Evolutionary conservation across 1,284 basidiomycete species (phyloP), one percentile per base, ranked within the genome.

Genomic region (Neotropicomus parvogracilis): DNA sequence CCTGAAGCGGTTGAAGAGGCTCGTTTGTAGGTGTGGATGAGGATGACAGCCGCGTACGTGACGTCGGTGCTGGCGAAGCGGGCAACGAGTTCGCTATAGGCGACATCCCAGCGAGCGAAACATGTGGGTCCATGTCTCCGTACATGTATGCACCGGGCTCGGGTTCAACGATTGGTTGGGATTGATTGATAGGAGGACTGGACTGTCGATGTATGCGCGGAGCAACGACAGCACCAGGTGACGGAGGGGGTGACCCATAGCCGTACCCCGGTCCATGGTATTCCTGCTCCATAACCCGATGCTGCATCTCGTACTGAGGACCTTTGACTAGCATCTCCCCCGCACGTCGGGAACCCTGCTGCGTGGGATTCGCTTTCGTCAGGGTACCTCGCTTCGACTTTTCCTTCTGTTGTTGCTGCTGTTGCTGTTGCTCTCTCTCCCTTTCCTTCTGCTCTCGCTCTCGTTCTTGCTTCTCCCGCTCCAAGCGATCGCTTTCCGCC

Each of bases 221-320:
- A 37, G 58, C 42, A 44, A 54, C 48, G 46, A 45, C 59, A 28
- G 40, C 39, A 11, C 56, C 54, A 17, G 69, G 52, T 6, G 55
- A 39, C 4, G 57, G 44, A 13, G 65, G 54, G 27, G 66, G 10
- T 3, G 61, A 34, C 4, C 63, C 56, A 45, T 73, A 76, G 24
- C 68, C 72, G 21, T 59, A 58, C 34, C 67, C 67, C 40, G 63
- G 54, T 17, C 54, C 59, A 34, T 66, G 63, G 54, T 88, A 88
- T 58, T 95, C 91, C 59, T 92, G 86, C 63, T 94, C 89, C 77
- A 97, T 90, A 52, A 86, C 89, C 17, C 88, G 83, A 65, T 91
- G 89, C 65, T 97, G 94, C 79, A 90, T 85, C 57, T 94, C 93
- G 64, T 95, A 97, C 60, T 91, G 88, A 19, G 93, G 91, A 9